Conservation (phyloP, 768 basidiomycete species). For the Lactifluus volemus region DNA sequence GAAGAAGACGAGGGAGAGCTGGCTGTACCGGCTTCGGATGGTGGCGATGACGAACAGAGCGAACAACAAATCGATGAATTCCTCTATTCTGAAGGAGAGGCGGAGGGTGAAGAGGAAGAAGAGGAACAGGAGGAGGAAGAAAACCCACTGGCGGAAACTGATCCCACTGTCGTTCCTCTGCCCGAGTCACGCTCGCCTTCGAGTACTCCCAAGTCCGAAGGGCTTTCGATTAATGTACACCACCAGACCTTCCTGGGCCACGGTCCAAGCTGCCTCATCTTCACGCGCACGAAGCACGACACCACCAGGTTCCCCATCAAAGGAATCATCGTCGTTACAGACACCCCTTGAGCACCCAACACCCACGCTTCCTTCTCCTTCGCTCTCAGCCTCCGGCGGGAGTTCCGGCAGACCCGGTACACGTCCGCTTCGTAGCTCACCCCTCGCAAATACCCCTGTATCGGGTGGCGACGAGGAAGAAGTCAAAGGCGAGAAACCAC, state of each 20-base stretch:
- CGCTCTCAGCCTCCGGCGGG: conserved; percentile 34
- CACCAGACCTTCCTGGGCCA: conserved; percentile 28
- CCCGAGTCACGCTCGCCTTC: conserved; percentile 45
- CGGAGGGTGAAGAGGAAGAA: conserved; percentile 17
- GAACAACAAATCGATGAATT: conserved; percentile 19
- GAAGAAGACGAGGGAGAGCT: conserved; percentile 15
- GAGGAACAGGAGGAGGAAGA: conserved; percentile 23
- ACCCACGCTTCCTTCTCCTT: conserved; percentile 28
- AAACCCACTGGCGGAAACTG: neutral
- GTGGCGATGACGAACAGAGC: conserved; percentile 14
- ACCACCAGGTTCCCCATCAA: conserved; percentile 55
- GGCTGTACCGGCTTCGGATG: neutral
- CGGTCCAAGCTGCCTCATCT: conserved; percentile 11
- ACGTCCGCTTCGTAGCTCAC: conserved; percentile 68
- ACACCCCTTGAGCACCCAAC: conserved; percentile 22
- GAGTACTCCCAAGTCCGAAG: conserved; percentile 48
- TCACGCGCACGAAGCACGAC: conserved; percentile 43
- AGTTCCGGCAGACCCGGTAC: conserved; percentile 55
- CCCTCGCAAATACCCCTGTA: conserved; percentile 49
- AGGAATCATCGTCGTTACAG: conserved; percentile 25
- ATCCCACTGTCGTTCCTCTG: conserved; percentile 27
- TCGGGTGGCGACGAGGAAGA: conserved; percentile 37
- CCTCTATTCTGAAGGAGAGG: conserved; percentile 25
- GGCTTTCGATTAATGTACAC: conserved; percentile 34
- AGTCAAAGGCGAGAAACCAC: conserved; percentile 22